phyloP scores from a whole-genome alignment of 257 asterid genomes.

The Nicotiana attenuata region DNA sequence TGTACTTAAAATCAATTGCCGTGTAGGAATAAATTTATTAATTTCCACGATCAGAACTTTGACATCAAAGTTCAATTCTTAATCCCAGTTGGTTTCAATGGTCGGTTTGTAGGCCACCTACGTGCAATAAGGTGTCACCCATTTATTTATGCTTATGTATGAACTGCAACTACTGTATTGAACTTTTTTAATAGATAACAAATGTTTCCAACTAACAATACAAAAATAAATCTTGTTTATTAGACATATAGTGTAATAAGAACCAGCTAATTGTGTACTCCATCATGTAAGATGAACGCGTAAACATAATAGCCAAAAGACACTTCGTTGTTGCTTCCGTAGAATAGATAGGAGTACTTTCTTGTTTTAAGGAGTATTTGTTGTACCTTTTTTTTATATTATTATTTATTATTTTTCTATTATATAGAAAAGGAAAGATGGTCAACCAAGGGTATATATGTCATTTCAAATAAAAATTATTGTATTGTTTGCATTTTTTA shows the following conservation, averaged over 20 bases:
- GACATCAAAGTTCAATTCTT: background rate
- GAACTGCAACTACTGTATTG: background rate
- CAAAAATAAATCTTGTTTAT: background rate
- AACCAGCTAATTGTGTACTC: background rate
- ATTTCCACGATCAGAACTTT: background rate
- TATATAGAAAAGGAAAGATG: no score
- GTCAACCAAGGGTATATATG: no score
- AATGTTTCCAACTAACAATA: background rate
- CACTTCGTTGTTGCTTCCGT: background rate
- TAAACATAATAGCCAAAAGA: background rate
- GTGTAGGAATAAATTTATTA: background rate
- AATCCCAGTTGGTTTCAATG: background rate
- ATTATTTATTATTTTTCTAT: no score
- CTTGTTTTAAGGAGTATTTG: no score
- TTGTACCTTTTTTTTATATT: no score
- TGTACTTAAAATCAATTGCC: background rate
- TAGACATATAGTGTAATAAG: no score
- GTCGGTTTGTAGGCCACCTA: conserved; percentile 6
- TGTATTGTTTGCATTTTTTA: no score
- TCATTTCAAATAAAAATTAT: no score
- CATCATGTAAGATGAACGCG: background rate
- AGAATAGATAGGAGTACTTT: background rate
- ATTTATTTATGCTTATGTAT: background rate
- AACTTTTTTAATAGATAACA: background rate
- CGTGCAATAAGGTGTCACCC: background rate